phyloP scores from a whole-genome alignment of 2,329 filamentous ascomycete genomes.

The Fusarium cicatricum region DNA sequence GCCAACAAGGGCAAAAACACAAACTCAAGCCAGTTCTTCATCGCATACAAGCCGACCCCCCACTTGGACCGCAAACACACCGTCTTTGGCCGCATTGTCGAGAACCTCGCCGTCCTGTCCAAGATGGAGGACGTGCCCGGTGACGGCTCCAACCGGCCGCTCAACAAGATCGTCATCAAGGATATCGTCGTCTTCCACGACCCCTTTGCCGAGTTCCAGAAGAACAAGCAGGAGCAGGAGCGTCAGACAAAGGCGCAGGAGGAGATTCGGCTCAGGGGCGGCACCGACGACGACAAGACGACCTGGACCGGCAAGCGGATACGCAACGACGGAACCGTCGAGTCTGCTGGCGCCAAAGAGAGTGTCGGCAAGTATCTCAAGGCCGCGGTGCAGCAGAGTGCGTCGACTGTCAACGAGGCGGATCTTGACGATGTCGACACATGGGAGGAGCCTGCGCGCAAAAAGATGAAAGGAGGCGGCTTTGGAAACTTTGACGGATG shows the following conservation, averaged over 20 bases:
- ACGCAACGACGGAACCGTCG: constrained; percentile 69
- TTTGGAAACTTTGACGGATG: constrained; percentile 97
- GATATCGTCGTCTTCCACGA: constrained; percentile 90
- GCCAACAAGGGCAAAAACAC: constrained; percentile 99
- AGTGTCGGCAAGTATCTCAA: constrained; percentile 85
- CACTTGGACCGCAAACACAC: constrained; percentile 97
- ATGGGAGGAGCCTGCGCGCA: constrained; percentile 76
- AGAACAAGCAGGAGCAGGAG: constrained; percentile 73
- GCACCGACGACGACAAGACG: constrained; percentile 84
- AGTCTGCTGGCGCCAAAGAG: constrained; percentile 51
- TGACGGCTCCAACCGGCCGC: constrained; percentile 78
- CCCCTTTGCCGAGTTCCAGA: constrained; percentile 93
- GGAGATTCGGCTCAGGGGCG: constrained; percentile 69
- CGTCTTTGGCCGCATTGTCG: constrained; percentile 89
- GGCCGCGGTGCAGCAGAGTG: constrained; percentile 50
- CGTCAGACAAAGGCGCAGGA: constrained; percentile 64
- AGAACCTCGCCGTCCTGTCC: constrained; percentile 74
- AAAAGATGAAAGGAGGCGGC: constrained; percentile 79
- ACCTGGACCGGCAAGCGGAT: constrained; percentile 98
- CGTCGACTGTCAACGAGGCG: constrained; percentile 62
- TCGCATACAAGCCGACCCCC: constrained; percentile 83
- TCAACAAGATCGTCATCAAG: constrained; percentile 80
- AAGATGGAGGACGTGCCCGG: constrained; percentile 80
- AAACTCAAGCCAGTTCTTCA: constrained; percentile 94
- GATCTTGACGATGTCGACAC: constrained; percentile 69